Percentiles rank a stretch among this genome's conserved stretches.
These are phyloP conservation scores for Epichloe amarillans DNA, from an alignment of 2,329 filamentous ascomycete species.

Conservation along the genomic window DNA sequence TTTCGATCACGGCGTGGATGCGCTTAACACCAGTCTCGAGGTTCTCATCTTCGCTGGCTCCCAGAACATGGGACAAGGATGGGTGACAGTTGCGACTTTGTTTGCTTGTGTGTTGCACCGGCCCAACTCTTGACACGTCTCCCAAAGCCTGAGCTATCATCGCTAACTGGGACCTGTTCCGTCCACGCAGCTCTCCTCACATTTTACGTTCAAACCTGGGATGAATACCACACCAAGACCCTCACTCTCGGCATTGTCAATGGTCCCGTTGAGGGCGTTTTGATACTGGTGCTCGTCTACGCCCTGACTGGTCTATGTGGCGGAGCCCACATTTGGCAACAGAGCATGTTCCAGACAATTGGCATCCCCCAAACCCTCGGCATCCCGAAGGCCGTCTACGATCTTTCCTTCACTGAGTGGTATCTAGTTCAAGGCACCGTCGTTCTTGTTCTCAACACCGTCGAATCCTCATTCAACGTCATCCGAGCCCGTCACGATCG, in stretches of 20 bases:
- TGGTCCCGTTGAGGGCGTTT: slow-evolving; percentile 86
- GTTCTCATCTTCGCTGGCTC: slow-evolving; percentile 82
- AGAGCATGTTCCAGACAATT: slow-evolving; percentile 59
- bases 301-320: slow-evolving; percentile 72
- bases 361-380: slow-evolving; percentile 50
- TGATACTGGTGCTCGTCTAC: slow-evolving; percentile 73
- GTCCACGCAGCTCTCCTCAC: slow-evolving; percentile 58
- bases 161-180: background rate
- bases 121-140: background rate
- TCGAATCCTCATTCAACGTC: slow-evolving; percentile 70
- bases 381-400: slow-evolving; percentile 60
- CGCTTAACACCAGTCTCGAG: slow-evolving; percentile 89
- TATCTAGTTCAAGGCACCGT: slow-evolving; percentile 78
- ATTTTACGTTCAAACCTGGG: slow-evolving; percentile 99
- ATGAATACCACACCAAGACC: slow-evolving; percentile 96
- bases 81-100: slow-evolving; percentile 71
- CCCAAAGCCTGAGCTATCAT: background rate
- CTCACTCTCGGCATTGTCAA: slow-evolving; percentile 85
- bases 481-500: slow-evolving; percentile 65
- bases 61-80: slow-evolving; percentile 86
- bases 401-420: slow-evolving; percentile 80
- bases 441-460: slow-evolving; percentile 74
- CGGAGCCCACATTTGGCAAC: slow-evolving; percentile 87
- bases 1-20: slow-evolving; percentile 96
- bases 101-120: slow-evolving; percentile 54